These are phyloP conservation scores for Kazachstania psychrophila DNA, from an alignment of 805 yeast genomes.

Conservation along the genomic window DNA sequence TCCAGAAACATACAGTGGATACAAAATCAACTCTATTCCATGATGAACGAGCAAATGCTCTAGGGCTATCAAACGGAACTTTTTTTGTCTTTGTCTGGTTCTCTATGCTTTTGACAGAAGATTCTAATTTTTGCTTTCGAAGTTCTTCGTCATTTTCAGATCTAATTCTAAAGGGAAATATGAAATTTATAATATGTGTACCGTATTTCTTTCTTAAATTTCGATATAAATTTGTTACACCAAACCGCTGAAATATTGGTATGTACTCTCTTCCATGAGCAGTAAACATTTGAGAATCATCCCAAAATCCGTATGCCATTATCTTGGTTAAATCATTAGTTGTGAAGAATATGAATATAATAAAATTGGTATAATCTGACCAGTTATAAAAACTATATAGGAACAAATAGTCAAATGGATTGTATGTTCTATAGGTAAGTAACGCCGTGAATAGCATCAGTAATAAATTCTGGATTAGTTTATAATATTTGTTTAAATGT, in stretches of 20 bases:
- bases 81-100: conserved; percentile 1
- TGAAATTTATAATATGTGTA: conserved; percentile 11
- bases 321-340: conserved; percentile 48
- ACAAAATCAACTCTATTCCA: conserved; percentile 84
- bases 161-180: conserved; percentile 17
- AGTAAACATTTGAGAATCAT: conserved; percentile 52
- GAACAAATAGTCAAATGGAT: conserved; percentile 33
- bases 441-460: conserved; percentile 42
- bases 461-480: conserved; percentile 32
- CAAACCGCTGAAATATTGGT: conserved; percentile 22
- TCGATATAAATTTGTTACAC: conserved; percentile 19
- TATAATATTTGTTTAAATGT: conserved; percentile 26
- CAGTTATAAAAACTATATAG: conserved; percentile 36
- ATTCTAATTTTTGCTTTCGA: conserved; percentile 11
- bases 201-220: conserved; percentile 22
- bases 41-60: conserved; percentile 68
- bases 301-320: conserved; percentile 67
- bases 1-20: conserved; percentile 67
- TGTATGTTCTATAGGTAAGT: conserved; percentile 52
- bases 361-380: conserved; percentile 49
- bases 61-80: conserved; percentile 24
- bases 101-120: conserved; percentile 14
- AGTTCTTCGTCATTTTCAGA: conserved; percentile 9
- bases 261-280: conserved; percentile 30
- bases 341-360: conserved; percentile 54